Evolutionary conservation across 2,329 filamentous ascomycete species (phyloP).

Genomic region (Metarhizium humberi): DNA sequence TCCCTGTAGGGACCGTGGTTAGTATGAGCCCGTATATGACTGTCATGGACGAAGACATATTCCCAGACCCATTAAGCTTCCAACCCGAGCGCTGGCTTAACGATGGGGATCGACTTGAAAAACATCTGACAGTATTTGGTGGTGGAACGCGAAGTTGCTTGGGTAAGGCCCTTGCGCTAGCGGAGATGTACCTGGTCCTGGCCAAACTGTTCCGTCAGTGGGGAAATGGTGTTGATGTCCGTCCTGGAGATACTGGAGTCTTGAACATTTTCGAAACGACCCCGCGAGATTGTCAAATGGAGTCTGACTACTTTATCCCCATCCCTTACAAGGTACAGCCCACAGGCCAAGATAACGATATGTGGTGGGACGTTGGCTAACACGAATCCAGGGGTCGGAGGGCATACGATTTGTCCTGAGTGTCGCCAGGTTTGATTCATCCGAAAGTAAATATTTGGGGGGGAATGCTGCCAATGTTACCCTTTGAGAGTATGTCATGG

Average conservation of each 20-base stretch:
- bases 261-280: conserved; percentile 26
- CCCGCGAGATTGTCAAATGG: conserved; percentile 24
- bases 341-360: not conserved
- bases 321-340: conserved; percentile 25
- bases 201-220: conserved; percentile 28
- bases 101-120: conserved; percentile 21
- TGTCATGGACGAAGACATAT: conserved; percentile 23
- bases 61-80: conserved; percentile 22
- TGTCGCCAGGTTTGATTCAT: not conserved
- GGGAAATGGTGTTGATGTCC: conserved; percentile 25
- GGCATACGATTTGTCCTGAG: conserved; percentile 25
- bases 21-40: conserved; percentile 29
- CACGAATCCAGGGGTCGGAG: conserved; percentile 20
- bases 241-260: conserved; percentile 23
- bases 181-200: conserved; percentile 27
- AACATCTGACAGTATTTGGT: conserved; percentile 24
- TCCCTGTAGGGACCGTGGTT: conserved; percentile 24
- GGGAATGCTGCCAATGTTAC: no score
- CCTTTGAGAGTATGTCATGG: no score
- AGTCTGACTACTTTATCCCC: conserved; percentile 29
- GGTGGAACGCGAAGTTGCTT: conserved; percentile 26
- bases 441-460: not conserved
- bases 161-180: conserved; percentile 27
- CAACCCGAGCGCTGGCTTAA: conserved; percentile 26
- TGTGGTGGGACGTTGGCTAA: not conserved